These are phyloP conservation scores for Pezicula neosporulosa DNA, from an alignment of 2,329 filamentous ascomycete genomes.

Conservation along the genomic window DNA sequence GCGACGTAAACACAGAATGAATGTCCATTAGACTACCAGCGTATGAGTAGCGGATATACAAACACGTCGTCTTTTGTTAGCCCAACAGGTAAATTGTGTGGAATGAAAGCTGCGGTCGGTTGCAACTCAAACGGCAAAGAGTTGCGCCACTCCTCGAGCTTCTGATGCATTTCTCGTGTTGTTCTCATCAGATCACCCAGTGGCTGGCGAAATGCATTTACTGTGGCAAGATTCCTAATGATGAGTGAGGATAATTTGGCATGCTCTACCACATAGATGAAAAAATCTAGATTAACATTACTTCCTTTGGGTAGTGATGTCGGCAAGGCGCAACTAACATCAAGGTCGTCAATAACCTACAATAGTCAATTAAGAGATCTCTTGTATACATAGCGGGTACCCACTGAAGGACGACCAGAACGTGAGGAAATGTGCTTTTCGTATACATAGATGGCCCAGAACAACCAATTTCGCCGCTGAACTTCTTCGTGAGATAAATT, in stretches of 20 bases:
- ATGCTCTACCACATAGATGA: conserved; percentile 4
- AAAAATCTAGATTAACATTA: conserved; percentile 5
- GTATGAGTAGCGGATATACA: conserved; percentile 4
- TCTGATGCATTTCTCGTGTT: not conserved
- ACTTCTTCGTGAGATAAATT: conserved; percentile 5
- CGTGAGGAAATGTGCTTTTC: conserved; percentile 15
- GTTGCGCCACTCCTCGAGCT: conserved; percentile 3
- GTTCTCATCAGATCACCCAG: not conserved
- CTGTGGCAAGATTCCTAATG: conserved; percentile 5
- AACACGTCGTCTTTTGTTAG: not conserved
- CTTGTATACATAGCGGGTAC: not conserved
- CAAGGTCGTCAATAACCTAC: conserved; percentile 12
- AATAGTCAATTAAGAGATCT: not conserved
- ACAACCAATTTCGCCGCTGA: conserved; percentile 12
- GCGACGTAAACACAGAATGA: conserved; percentile 5
- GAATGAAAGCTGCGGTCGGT: conserved; percentile 1
- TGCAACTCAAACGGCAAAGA: conserved; percentile 3
- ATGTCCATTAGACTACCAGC: conserved; percentile 4
- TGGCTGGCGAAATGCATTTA: not conserved
- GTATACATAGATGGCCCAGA: conserved; percentile 15
- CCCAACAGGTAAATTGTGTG: not conserved
- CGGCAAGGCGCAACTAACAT: conserved; percentile 12
- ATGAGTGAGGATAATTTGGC: conserved; percentile 10
- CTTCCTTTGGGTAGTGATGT: not conserved
- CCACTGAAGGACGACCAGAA: conserved; percentile 16